phyloP scores from a whole-genome alignment of 371 early-diverging fungal species.

The Mucor ambiguus region DNA sequence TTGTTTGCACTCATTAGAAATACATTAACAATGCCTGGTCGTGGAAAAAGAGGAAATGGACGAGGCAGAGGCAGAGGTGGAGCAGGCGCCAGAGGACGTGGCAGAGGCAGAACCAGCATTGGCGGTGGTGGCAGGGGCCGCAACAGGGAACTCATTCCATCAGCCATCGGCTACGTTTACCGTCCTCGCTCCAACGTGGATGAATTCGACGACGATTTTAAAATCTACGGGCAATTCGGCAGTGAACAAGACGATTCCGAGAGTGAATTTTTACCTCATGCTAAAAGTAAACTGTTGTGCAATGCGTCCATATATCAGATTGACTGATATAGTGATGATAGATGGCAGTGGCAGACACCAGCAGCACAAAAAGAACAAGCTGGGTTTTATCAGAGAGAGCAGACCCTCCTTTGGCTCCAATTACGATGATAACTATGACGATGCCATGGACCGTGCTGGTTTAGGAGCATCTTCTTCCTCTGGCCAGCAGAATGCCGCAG shows the following conservation, averaged over 20 bases:
- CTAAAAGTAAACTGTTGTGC: neutral
- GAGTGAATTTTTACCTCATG: neutral
- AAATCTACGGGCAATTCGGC: slow-evolving; percentile 30
- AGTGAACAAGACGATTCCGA: slow-evolving; percentile 26
- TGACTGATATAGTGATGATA: neutral
- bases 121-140: slow-evolving; percentile 39
- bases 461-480: slow-evolving; percentile 12
- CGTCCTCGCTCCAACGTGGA: slow-evolving; percentile 21
- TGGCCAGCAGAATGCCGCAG: neutral
- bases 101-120: slow-evolving; percentile 23
- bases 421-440: slow-evolving; percentile 16
- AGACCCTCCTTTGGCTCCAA: slow-evolving; percentile 11
- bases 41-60: slow-evolving; percentile 17
- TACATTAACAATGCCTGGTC: slow-evolving; percentile 14
- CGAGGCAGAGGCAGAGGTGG: slow-evolving; percentile 26
- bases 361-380: neutral
- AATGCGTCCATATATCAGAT: neutral
- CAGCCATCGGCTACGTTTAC: slow-evolving; percentile 24
- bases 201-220: slow-evolving; percentile 26
- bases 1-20: neutral
- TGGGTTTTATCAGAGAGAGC: slow-evolving; percentile 5
- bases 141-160: slow-evolving; percentile 21
- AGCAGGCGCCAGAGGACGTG: slow-evolving; percentile 33
- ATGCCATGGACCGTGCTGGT: slow-evolving; percentile 17
- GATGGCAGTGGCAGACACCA: neutral